Evolutionary conservation across 2,329 filamentous ascomycete species (phyloP).

Genomic region (Neofusicoccum ribis): DNA sequence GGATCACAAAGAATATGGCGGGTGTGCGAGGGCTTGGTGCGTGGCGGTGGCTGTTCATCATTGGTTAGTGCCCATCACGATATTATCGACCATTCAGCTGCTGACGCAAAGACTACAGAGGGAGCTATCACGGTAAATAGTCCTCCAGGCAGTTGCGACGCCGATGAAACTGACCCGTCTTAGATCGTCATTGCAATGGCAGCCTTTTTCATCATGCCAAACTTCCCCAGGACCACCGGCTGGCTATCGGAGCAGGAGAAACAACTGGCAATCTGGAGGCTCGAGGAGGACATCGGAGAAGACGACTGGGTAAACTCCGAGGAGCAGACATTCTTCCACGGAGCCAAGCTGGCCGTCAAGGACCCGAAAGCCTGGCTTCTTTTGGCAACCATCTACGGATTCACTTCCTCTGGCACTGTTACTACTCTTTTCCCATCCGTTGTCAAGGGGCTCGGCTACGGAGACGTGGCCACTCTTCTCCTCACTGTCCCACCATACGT

Average conservation of each 20-base stretch:
- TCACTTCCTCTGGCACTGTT: constrained; percentile 35
- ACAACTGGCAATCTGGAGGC: constrained; percentile 25
- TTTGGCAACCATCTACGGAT: constrained; percentile 38
- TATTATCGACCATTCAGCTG: background rate
- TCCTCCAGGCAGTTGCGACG: too few relatives aligned
- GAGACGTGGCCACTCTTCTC: constrained; percentile 32
- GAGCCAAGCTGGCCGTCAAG: constrained; percentile 31
- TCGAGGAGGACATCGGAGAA: constrained; percentile 34
- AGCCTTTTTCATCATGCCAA: constrained; percentile 5
- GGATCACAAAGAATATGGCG: constrained; percentile 46
- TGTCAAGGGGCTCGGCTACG: constrained; percentile 33
- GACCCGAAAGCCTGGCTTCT: constrained; percentile 38
- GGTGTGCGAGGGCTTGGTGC: constrained; percentile 30
- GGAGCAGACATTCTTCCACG: constrained; percentile 33
- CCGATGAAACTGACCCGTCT: background rate
- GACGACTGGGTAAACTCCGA: constrained; percentile 33
- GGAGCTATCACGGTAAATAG: background rate
- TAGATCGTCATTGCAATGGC: background rate
- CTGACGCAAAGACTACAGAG: background rate
- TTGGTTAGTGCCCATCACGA: background rate
- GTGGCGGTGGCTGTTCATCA: constrained; percentile 37
- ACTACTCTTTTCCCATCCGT: constrained; percentile 36
- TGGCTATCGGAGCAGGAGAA: constrained; percentile 2
- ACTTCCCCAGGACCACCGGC: constrained; percentile 2
- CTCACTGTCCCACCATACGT: constrained; percentile 34